These are phyloP conservation scores for Scutellaria galericulata DNA, from an alignment of 257 asterid species.

Conservation along the genomic window DNA sequence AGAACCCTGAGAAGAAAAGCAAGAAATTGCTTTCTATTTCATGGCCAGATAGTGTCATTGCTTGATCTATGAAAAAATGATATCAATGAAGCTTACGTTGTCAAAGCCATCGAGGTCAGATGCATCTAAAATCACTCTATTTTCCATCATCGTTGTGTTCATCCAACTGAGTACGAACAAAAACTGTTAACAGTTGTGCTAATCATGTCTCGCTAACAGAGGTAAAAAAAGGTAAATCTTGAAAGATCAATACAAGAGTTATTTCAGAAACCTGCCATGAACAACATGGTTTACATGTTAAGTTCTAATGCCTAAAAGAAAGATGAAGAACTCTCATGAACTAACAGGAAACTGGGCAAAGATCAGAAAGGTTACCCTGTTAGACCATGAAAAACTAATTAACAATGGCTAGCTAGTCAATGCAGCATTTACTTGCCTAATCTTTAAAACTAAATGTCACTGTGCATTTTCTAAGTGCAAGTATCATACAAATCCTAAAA, in stretches of 20 bases:
- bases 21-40: slow-evolving; percentile 4
- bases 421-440: slow-evolving; percentile 10
- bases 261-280: not conserved
- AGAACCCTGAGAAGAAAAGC: not conserved
- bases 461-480: not conserved
- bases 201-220: slow-evolving; percentile 1
- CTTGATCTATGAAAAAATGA: not conserved
- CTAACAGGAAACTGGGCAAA: not conserved
- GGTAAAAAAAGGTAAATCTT: slow-evolving; percentile 6
- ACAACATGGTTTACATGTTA: slow-evolving; percentile 23
- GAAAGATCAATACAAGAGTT: slow-evolving; percentile 1
- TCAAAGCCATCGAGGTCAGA: slow-evolving; percentile 82
- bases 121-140: slow-evolving; percentile 62
- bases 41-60: not conserved
- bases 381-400: not conserved
- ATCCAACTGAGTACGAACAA: slow-evolving; percentile 72
- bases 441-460: slow-evolving; percentile 2
- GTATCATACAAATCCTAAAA: slow-evolving; percentile 6
- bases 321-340: not conserved
- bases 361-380: not conserved
- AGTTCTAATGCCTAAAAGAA: not conserved
- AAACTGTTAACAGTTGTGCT: not conserved
- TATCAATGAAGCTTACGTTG: slow-evolving; percentile 53
- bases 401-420: slow-evolving; percentile 1
- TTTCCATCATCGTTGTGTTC: slow-evolving; percentile 94